These are phyloP conservation scores for Coccomyxa sp. DNA, from an alignment of 139 green algal genomes.

Conservation along the genomic window DNA sequence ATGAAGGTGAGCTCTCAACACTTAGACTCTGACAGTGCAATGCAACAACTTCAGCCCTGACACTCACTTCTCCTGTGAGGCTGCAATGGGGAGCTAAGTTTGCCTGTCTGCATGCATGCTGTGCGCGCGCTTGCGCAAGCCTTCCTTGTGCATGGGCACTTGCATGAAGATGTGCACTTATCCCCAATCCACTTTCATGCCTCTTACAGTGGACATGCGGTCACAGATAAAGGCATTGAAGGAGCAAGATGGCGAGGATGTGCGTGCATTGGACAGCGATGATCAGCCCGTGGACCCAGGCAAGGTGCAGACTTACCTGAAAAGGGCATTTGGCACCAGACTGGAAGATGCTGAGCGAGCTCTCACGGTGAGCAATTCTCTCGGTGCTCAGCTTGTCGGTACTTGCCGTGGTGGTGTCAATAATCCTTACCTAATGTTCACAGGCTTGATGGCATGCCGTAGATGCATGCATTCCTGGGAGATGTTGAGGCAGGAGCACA, in stretches of 20 bases:
- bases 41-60: no score
- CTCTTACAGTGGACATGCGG: no score
- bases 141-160: no score
- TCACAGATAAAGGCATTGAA: conserved; percentile 4
- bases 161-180: no score
- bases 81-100: no score
- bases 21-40: not conserved
- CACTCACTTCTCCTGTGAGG: no score
- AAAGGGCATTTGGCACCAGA: conserved; percentile 19
- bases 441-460: not conserved
- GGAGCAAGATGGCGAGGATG: conserved; percentile 6
- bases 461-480: not conserved
- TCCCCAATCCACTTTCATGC: no score
- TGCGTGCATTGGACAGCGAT: conserved; percentile 9
- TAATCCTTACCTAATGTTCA: no score
- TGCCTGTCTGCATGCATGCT: no score
- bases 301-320: conserved; percentile 23
- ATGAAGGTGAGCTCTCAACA: conserved; percentile 6
- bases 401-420: no score
- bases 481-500: no score
- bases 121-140: no score
- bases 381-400: not conserved
- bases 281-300: conserved; percentile 18
- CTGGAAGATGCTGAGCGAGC: conserved; percentile 25
- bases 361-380: not conserved